Percentiles rank a stretch among this genome's conserved stretches.
These are phyloP conservation scores for Astragalus membranaceus DNA, from an alignment of 306 rosid genomes.

Conservation along the genomic window DNA sequence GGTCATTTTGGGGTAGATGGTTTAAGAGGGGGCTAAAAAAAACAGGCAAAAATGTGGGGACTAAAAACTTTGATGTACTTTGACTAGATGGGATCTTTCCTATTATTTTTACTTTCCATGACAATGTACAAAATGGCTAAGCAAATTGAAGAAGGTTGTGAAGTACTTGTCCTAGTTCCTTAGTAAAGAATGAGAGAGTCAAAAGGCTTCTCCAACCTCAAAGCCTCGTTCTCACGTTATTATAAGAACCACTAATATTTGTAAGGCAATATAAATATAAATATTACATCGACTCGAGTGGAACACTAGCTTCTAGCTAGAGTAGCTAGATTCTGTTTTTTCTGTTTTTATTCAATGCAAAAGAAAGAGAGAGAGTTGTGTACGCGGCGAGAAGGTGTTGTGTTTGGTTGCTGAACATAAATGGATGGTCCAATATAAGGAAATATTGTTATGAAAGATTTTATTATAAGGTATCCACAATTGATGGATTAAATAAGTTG, in stretches of 20 bases:
- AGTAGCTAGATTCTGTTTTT: constrained; percentile 14
- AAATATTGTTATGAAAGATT: constrained; percentile 5
- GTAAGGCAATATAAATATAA: constrained; percentile 13
- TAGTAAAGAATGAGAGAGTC: constrained; percentile 31
- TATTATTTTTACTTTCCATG: background rate
- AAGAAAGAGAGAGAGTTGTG: background rate
- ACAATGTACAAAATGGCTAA: background rate
- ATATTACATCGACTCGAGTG: constrained; percentile 24
- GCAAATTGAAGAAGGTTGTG: background rate
- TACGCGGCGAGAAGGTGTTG: constrained; percentile 43
- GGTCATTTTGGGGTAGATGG: too few species aligned
- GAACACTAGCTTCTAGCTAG: background rate
- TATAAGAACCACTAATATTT: constrained; percentile 27
- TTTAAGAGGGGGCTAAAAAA: too few species aligned
- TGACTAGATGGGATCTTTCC: too few species aligned
- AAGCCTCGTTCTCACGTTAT: constrained; percentile 7
- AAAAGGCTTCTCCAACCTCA: constrained; percentile 34
- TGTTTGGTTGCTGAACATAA: constrained; percentile 13
- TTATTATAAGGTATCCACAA: constrained; percentile 35
- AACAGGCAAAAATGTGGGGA: too few species aligned
- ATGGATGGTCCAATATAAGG: constrained; percentile 11
- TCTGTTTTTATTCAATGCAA: background rate
- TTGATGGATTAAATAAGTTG: constrained; percentile 39
- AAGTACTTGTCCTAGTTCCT: background rate
- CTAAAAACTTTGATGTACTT: too few species aligned